Evolutionary conservation across 441 rosid species (phyloP).

Genomic region (Macaranga tanarius): DNA sequence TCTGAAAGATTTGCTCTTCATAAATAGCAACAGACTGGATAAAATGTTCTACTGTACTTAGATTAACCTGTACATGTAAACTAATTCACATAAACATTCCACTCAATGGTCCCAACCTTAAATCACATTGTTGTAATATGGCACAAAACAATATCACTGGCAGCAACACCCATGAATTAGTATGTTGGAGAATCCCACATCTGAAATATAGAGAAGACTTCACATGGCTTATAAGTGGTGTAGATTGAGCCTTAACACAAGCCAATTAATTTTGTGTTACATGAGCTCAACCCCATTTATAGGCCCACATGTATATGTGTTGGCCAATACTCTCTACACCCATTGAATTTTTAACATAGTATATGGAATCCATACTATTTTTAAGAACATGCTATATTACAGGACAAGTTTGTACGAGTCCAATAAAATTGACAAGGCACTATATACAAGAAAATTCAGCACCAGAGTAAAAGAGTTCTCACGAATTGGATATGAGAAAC

Average conservation of each 20-base stretch:
- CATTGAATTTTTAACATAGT: too few relatives aligned
- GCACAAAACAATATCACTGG: neutral
- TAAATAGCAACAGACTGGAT: constrained; percentile 75
- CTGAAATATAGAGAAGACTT: too few relatives aligned
- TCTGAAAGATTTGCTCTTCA: constrained; percentile 96
- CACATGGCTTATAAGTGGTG: too few relatives aligned
- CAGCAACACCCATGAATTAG: neutral
- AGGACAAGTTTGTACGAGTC: neutral
- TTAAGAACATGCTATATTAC: neutral
- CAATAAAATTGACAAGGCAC: neutral
- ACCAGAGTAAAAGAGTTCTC: neutral
- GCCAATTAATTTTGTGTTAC: too few relatives aligned
- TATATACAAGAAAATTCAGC: neutral
- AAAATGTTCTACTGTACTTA: constrained; percentile 85
- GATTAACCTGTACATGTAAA: constrained; percentile 48
- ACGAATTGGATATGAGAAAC: neutral
- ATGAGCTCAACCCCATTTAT: too few relatives aligned
- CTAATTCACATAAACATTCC: neutral
- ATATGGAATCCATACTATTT: neutral
- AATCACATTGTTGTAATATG: neutral
- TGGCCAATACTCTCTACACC: too few relatives aligned
- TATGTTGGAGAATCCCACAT: too few relatives aligned
- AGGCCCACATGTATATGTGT: too few relatives aligned
- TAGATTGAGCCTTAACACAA: too few relatives aligned
- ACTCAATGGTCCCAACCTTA: neutral